phyloP scores from a whole-genome alignment of 768 basidiomycete genomes.

The Tephrocybe rancida region DNA sequence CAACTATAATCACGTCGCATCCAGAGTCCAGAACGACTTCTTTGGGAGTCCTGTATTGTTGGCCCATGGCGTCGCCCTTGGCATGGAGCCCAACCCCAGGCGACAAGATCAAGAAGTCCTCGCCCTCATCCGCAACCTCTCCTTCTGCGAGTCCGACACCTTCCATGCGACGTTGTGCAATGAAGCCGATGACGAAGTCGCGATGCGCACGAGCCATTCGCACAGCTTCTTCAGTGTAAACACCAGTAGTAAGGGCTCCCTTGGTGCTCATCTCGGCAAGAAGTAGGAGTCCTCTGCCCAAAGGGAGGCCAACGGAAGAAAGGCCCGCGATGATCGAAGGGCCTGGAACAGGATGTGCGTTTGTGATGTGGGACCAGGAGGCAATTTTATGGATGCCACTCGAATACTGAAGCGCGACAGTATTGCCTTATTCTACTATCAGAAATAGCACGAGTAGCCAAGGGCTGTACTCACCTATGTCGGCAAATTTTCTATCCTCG shows the following conservation, averaged over 20 bases:
- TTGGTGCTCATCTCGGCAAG: slow-evolving; percentile 96
- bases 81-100: slow-evolving; percentile 89
- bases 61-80: slow-evolving; percentile 86
- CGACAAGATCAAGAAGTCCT: slow-evolving; percentile 87
- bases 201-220: slow-evolving; percentile 82
- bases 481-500: slow-evolving; percentile 98
- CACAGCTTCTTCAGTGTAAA: slow-evolving; percentile 84
- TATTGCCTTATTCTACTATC: slow-evolving; percentile 77
- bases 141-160: slow-evolving; percentile 46
- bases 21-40: slow-evolving; percentile 82
- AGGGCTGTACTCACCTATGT: slow-evolving; percentile 73
- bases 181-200: slow-evolving; percentile 95
- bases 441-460: background rate
- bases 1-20: slow-evolving; percentile 97
- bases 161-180: slow-evolving; percentile 88
- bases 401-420: slow-evolving; percentile 93
- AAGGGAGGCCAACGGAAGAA: slow-evolving; percentile 79
- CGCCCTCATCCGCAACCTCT: slow-evolving; percentile 43
- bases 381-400: slow-evolving; percentile 92
- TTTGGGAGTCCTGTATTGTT: slow-evolving; percentile 91
- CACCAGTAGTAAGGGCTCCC: slow-evolving; percentile 80
- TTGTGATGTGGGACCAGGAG: slow-evolving; percentile 95
- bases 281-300: slow-evolving; percentile 84
- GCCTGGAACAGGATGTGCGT: slow-evolving; percentile 96
- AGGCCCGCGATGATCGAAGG: slow-evolving; percentile 93